phyloP scores from a whole-genome alignment of 2,329 filamentous ascomycete genomes.

The Aquanectria penicillioides region DNA sequence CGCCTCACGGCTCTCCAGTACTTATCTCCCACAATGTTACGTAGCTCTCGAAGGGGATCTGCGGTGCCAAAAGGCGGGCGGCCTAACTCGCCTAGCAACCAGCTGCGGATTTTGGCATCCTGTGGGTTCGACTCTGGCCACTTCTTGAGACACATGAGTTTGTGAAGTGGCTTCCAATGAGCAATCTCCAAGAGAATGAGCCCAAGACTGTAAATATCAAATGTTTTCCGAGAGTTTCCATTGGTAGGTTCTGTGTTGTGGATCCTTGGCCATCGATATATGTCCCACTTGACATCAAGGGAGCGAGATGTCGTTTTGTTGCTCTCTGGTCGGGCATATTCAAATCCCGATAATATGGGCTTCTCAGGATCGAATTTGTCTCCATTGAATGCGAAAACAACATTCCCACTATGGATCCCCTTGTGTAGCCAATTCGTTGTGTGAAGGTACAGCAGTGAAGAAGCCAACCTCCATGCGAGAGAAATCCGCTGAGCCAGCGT shows the following conservation, averaged over 20 bases:
- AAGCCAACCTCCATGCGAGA: background rate
- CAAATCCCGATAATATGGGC: constrained; percentile 5
- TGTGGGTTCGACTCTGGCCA: background rate
- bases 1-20: background rate
- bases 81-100: background rate
- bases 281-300: constrained; percentile 3
- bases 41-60: background rate
- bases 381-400: background rate
- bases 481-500: background rate
- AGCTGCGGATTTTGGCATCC: background rate
- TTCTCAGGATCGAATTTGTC: background rate
- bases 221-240: constrained; percentile 1
- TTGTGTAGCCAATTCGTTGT: constrained; percentile 5
- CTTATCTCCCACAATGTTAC: background rate
- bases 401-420: background rate
- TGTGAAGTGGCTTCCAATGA: constrained; percentile 4
- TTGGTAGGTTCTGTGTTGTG: background rate
- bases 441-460: constrained; percentile 3
- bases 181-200: constrained; percentile 4
- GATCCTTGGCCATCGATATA: constrained; percentile 2
- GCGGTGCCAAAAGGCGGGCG: background rate
- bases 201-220: constrained; percentile 4
- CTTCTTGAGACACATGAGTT: background rate
- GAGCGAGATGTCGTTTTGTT: background rate
- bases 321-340: background rate